Evolutionary conservation across 2,329 filamentous ascomycete genomes (phyloP).

Genomic region (Alternaria ethzedia): DNA sequence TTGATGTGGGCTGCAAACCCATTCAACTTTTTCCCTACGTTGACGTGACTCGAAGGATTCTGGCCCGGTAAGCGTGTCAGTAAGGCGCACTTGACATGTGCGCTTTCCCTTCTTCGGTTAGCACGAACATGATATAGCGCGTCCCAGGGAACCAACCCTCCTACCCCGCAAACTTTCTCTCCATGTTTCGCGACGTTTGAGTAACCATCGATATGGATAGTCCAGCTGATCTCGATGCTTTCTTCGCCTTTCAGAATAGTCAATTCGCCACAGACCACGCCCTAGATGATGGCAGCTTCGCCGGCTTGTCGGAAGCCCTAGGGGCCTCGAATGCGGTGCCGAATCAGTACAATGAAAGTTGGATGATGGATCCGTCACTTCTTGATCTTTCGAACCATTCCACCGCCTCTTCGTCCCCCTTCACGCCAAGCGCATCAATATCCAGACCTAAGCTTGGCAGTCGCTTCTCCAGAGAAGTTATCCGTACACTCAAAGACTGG

Average conservation of each 20-base stretch:
- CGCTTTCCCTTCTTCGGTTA: constrained; percentile 11
- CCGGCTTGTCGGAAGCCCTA: constrained; percentile 8
- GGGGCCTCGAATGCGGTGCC: not conserved
- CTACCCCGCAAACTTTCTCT: not conserved
- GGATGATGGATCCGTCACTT: constrained; percentile 1
- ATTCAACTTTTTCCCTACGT: not conserved
- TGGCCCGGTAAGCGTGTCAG: not conserved
- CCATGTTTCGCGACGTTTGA: not conserved
- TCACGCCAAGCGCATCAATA: constrained; percentile 11
- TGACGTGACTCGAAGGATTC: not conserved
- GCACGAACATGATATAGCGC: not conserved
- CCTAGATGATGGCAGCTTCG: constrained; percentile 8
- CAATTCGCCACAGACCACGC: not conserved
- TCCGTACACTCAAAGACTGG: constrained; percentile 34
- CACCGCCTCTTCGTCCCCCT: constrained; percentile 17
- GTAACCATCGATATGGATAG: not conserved
- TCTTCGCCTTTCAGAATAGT: not conserved
- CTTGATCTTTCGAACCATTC: constrained; percentile 16
- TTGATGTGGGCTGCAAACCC: not conserved
- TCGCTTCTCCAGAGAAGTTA: constrained; percentile 33
- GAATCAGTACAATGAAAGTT: constrained; percentile 4
- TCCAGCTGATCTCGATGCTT: not conserved
- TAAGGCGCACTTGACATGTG: constrained; percentile 17
- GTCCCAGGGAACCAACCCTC: not conserved
- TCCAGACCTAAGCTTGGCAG: constrained; percentile 23